These are phyloP conservation scores for Ustulina deusta DNA, from an alignment of 2,329 filamentous ascomycete species.

Conservation along the genomic window DNA sequence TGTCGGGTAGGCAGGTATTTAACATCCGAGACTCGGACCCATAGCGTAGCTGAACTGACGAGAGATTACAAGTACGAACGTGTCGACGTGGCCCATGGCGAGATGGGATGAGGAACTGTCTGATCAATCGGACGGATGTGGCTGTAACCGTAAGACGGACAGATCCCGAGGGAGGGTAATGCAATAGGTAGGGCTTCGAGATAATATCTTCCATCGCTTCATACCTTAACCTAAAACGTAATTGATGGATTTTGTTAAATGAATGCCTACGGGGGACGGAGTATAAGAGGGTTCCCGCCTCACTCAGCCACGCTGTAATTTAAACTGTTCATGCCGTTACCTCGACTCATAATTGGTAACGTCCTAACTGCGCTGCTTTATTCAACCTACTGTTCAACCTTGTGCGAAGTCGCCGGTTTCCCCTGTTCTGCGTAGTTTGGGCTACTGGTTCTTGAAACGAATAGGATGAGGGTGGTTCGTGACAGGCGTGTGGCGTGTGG, in stretches of 20 bases:
- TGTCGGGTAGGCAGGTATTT: too few relatives aligned
- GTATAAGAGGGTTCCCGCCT: neutral
- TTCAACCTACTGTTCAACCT: neutral
- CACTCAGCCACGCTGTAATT: conserved; percentile 5
- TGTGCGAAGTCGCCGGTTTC: neutral
- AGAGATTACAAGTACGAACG: neutral
- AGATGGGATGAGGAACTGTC: neutral
- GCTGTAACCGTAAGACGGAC: neutral
- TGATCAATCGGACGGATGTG: neutral
- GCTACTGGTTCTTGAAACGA: neutral
- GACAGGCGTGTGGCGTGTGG: neutral
- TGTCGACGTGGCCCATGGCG: conserved; percentile 1
- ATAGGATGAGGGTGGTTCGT: neutral
- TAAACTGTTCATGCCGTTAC: neutral
- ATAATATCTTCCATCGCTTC: neutral
- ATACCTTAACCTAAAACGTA: neutral
- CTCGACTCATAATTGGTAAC: neutral
- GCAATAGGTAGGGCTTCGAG: neutral
- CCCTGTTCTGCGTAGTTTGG: neutral
- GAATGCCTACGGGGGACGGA: neutral
- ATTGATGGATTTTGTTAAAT: neutral
- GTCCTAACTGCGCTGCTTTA: neutral
- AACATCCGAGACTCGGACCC: neutral
- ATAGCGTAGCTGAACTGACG: neutral
- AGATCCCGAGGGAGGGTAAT: neutral